Evolutionary conservation across 2,329 filamentous ascomycete species (phyloP).

Genomic region (Colletotrichum aenigma): DNA sequence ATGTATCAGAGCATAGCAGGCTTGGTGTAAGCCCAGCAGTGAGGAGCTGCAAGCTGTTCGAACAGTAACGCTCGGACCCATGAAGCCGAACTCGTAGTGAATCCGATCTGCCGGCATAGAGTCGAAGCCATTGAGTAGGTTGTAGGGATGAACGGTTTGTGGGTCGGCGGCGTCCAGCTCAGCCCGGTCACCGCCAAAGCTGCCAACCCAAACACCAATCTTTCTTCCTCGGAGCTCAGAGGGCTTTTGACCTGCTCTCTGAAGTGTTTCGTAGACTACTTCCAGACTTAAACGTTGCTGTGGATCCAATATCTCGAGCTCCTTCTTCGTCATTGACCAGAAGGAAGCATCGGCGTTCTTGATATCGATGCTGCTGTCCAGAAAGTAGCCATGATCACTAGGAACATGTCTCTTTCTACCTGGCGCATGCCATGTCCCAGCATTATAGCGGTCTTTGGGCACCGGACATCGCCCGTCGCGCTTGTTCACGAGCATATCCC

Average conservation of each 20-base stretch:
- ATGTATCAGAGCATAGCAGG: slow-evolving; percentile 28
- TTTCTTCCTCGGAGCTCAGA: slow-evolving; percentile 27
- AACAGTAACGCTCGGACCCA: slow-evolving; percentile 38
- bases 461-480: neutral
- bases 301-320: slow-evolving; percentile 28
- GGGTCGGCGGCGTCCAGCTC: slow-evolving; percentile 10
- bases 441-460: slow-evolving; percentile 1
- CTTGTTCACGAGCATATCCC: slow-evolving; percentile 1
- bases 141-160: slow-evolving; percentile 6
- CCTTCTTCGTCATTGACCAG: slow-evolving; percentile 2
- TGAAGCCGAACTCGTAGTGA: slow-evolving; percentile 20
- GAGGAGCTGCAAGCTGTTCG: slow-evolving; percentile 39
- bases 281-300: slow-evolving; percentile 34
- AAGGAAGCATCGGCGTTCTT: neutral
- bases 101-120: slow-evolving; percentile 26
- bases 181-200: slow-evolving; percentile 27
- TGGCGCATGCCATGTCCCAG: neutral
- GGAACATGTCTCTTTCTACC: neutral
- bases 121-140: slow-evolving; percentile 19
- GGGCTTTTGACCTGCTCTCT: slow-evolving; percentile 28
- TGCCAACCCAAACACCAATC: slow-evolving; percentile 31
- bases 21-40: slow-evolving; percentile 33
- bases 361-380: neutral
- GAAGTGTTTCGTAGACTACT: slow-evolving; percentile 33
- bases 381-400: neutral